A percentile compares a stretch with the other conserved stretches of the same genome.
phyloP scores from a whole-genome alignment of 495 filamentous ascomycete species.

The Penicillium canescens region DNA sequence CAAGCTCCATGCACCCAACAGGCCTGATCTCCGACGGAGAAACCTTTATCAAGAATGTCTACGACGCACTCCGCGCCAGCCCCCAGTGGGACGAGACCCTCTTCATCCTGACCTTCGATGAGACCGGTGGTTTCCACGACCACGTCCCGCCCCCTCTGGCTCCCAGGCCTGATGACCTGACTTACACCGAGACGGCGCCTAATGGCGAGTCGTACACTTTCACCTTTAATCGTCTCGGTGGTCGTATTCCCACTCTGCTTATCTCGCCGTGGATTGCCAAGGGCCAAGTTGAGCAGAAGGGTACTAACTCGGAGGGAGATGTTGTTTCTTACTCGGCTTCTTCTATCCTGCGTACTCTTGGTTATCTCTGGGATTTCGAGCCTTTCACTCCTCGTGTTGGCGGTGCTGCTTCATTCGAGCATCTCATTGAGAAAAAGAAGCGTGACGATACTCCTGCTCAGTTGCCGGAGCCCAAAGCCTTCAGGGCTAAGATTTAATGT shows the following conservation, averaged over 20 bases:
- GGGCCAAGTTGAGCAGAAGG: constrained; percentile 49
- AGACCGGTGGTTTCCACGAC: constrained; percentile 52
- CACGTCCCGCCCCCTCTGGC: constrained; percentile 48
- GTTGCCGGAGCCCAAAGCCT: constrained; percentile 21
- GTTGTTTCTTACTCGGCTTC: constrained; percentile 39
- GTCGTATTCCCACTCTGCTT: constrained; percentile 49
- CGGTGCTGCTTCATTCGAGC: constrained; percentile 41
- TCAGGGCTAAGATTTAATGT: constrained; percentile 7
- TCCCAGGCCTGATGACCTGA: constrained; percentile 37
- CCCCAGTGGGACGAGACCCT: constrained; percentile 50
- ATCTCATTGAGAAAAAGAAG: constrained; percentile 27
- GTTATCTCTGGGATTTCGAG: constrained; percentile 48
- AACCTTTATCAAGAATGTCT: constrained; percentile 49
- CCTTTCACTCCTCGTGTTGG: constrained; percentile 42
- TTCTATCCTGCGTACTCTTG: constrained; percentile 41
- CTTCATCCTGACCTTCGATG: constrained; percentile 52
- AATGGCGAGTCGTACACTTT: constrained; percentile 45
- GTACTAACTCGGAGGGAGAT: constrained; percentile 32
- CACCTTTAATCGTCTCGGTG: constrained; percentile 48
- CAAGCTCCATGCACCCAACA: constrained; percentile 50
- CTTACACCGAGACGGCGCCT: constrained; percentile 43
- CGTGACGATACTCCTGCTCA: constrained; percentile 23
- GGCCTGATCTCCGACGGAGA: constrained; percentile 48
- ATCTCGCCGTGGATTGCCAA: constrained; percentile 50
- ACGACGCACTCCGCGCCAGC: constrained; percentile 45